phyloP scores from a whole-genome alignment of 352 stramenopile genomes.

The Detonula confervacea region DNA sequence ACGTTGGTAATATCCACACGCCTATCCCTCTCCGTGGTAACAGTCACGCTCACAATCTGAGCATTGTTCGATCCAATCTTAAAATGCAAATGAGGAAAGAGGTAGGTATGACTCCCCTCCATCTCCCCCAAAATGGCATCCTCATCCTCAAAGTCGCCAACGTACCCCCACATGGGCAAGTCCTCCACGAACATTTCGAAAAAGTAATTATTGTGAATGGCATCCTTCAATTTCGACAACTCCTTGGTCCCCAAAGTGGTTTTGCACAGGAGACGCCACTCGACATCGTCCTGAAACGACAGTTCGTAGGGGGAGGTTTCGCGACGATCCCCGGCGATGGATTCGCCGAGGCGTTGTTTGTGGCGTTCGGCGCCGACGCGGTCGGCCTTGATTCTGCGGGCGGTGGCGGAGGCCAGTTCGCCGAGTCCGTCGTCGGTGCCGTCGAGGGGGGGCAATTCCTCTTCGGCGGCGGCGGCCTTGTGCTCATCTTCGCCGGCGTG shows the following conservation, averaged over 20 bases:
- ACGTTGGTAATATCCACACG: constrained; percentile 85
- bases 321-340: constrained; percentile 95
- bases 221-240: constrained; percentile 91
- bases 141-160: constrained; percentile 90
- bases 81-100: constrained; percentile 97
- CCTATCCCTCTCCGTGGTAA: constrained; percentile 81
- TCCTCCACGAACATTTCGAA: constrained; percentile 99
- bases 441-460: constrained; percentile 20
- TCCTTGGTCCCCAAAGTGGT: constrained; percentile 86
- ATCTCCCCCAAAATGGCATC: constrained; percentile 82
- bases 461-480: constrained; percentile 57
- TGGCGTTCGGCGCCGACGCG: constrained; percentile 64
- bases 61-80: constrained; percentile 93
- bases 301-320: constrained; percentile 86
- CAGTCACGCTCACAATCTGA: constrained; percentile 89
- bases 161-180: constrained; percentile 94
- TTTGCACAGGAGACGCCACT: constrained; percentile 91
- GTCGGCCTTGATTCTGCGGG: constrained; percentile 47
- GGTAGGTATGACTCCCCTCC: constrained; percentile 86
- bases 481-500: constrained; percentile 86
- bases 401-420: constrained; percentile 35
- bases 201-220: constrained; percentile 97
- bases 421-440: constrained; percentile 5
- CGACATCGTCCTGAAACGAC: constrained; percentile 81
- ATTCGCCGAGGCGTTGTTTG: constrained; percentile 88